Evolutionary conservation across 2,329 filamentous ascomycete species (phyloP).

Genomic region (Diplodia sapinea): DNA sequence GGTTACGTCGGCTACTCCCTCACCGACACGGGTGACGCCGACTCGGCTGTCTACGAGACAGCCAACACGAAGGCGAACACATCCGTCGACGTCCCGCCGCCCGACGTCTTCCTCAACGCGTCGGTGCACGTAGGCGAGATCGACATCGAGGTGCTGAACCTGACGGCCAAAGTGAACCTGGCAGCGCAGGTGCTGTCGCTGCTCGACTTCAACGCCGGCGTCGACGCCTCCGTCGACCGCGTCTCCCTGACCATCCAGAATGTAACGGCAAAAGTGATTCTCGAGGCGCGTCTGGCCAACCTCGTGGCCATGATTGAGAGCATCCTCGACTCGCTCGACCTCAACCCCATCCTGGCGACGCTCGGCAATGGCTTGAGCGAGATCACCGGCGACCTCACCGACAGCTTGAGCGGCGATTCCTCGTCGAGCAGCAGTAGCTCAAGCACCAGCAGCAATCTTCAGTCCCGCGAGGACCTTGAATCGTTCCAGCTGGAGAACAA

Average conservation of each 20-base stretch:
- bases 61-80: slow-evolving; percentile 55
- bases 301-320: slow-evolving; percentile 65
- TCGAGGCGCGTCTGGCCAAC: slow-evolving; percentile 66
- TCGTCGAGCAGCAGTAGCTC: slow-evolving; percentile 17
- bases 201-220: slow-evolving; percentile 66
- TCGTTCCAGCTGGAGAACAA: slow-evolving; percentile 55
- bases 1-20: slow-evolving; percentile 65
- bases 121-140: slow-evolving; percentile 64
- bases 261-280: slow-evolving; percentile 62
- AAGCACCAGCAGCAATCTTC: slow-evolving; percentile 12
- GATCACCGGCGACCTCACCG: slow-evolving; percentile 54
- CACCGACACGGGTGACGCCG: slow-evolving; percentile 57
- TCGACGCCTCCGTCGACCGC: slow-evolving; percentile 63
- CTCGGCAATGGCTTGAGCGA: slow-evolving; percentile 57
- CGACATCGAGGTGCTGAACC: slow-evolving; percentile 63
- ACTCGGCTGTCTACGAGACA: slow-evolving; percentile 61
- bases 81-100: slow-evolving; percentile 52
- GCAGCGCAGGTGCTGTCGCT: slow-evolving; percentile 65
- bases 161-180: slow-evolving; percentile 66
- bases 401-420: slow-evolving; percentile 33
- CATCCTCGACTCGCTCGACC: slow-evolving; percentile 63
- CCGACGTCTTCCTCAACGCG: slow-evolving; percentile 67
- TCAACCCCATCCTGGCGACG: slow-evolving; percentile 65
- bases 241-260: slow-evolving; percentile 64
- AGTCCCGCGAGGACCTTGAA: slow-evolving; percentile 43